Evolutionary conservation across 495 filamentous ascomycete species (phyloP).

Genomic region (Podospora comata): DNA sequence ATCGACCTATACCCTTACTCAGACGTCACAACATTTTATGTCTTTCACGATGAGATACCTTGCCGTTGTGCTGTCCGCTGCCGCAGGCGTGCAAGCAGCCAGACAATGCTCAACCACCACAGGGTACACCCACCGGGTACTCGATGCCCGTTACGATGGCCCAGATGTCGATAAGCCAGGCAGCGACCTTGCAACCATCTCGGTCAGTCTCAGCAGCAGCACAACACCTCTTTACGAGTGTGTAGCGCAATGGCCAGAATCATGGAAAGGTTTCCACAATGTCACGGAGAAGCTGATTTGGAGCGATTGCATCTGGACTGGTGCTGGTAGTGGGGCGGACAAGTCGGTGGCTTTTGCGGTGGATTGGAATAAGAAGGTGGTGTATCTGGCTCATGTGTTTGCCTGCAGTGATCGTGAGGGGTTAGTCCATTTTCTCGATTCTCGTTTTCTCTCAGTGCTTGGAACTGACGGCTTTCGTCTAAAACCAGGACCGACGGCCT

Average conservation of each 20-base stretch:
- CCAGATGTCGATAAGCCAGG: slow-evolving; percentile 28
- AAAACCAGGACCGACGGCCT: slow-evolving; percentile 30
- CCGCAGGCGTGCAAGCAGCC: slow-evolving; percentile 14
- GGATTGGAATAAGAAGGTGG: slow-evolving; percentile 38
- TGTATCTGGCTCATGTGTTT: slow-evolving; percentile 41
- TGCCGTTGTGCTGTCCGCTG: background rate
- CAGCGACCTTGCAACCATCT: slow-evolving; percentile 34
- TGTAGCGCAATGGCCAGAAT: slow-evolving; percentile 38
- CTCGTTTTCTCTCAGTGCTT: background rate
- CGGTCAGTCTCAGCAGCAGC: slow-evolving; percentile 30
- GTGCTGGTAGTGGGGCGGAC: slow-evolving; percentile 34
- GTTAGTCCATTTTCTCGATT: slow-evolving; percentile 23
- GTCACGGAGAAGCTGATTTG: slow-evolving; percentile 36
- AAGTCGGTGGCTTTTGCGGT: slow-evolving; percentile 37
- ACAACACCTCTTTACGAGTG: slow-evolving; percentile 38
- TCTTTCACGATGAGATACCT: background rate
- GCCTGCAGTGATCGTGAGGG: slow-evolving; percentile 36
- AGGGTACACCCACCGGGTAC: slow-evolving; percentile 26
- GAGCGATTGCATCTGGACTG: slow-evolving; percentile 44
- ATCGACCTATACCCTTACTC: background rate
- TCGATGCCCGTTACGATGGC: slow-evolving; percentile 38
- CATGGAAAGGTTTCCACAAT: slow-evolving; percentile 38
- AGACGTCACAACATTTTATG: background rate
- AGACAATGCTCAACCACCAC: slow-evolving; percentile 29
- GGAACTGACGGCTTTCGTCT: background rate